Percentiles rank a stretch among this genome's conserved stretches.
Conservation (phyloP, 805 yeast species). For the Hanseniaspora lindneri region DNA sequence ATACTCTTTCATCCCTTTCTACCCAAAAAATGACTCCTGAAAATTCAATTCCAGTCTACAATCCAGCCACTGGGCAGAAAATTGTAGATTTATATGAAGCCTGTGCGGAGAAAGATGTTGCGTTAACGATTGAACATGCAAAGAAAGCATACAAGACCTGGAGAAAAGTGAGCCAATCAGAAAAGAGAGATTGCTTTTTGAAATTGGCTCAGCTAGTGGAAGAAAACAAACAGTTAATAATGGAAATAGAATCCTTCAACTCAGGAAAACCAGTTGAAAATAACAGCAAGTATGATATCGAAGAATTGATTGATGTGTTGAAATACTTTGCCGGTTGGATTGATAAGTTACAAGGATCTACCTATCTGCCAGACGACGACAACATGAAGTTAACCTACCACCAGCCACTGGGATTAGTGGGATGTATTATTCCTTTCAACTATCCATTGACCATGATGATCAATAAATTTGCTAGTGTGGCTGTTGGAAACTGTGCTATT, state of each 20-base stretch:
- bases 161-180: constrained; percentile 37
- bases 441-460: constrained; percentile 41
- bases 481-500: constrained; percentile 38
- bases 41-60: constrained; percentile 26
- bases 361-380: constrained; percentile 46
- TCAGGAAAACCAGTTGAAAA: constrained; percentile 45
- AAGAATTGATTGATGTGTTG: constrained; percentile 43
- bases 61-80: constrained; percentile 45
- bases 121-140: constrained; percentile 43
- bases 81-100: constrained; percentile 44
- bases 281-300: constrained; percentile 50
- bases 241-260: constrained; percentile 48
- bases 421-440: constrained; percentile 44
- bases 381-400: constrained; percentile 45
- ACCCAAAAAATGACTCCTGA: constrained; percentile 22
- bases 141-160: constrained; percentile 41
- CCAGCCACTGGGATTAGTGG: constrained; percentile 44
- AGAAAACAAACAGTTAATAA: constrained; percentile 38
- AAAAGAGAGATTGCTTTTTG: constrained; percentile 36
- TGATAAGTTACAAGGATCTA: constrained; percentile 53
- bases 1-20: constrained; percentile 39
- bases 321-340: constrained; percentile 67
- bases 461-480: constrained; percentile 40
- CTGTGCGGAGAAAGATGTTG: constrained; percentile 37
- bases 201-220: constrained; percentile 42